Percentiles rank a stretch among this genome's conserved stretches.
phyloP scores from a whole-genome alignment of 768 basidiomycete species.

The Leccinum subtestaceum region DNA sequence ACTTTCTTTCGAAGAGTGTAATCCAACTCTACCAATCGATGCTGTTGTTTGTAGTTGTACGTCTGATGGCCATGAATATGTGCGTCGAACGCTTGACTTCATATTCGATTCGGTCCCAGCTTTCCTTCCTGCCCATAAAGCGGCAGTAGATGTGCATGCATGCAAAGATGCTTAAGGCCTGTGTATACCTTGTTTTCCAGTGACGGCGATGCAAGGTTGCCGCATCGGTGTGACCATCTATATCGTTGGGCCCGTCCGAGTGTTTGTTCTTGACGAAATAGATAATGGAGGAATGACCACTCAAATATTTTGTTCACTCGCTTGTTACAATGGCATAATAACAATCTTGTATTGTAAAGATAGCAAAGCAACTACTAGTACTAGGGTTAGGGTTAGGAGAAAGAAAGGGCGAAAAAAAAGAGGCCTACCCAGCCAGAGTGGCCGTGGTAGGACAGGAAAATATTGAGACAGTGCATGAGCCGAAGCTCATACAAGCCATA shows the following conservation, averaged over 20 bases:
- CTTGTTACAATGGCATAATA: too few relatives aligned
- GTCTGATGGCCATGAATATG: background rate
- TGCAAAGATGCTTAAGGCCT: background rate
- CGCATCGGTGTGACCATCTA: too few relatives aligned
- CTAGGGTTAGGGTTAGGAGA: conserved; percentile 38
- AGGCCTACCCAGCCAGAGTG: conserved; percentile 42
- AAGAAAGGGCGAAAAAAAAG: background rate
- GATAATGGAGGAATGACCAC: too few relatives aligned
- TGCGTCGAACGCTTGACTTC: background rate
- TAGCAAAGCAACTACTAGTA: too few relatives aligned
- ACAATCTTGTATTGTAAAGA: too few relatives aligned
- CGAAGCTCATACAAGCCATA: conserved; percentile 55
- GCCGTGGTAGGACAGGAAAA: conserved; percentile 70
- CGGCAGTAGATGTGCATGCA: background rate
- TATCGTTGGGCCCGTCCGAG: too few relatives aligned
- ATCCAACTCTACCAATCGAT: background rate
- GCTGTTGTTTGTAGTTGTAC: conserved; percentile 1
- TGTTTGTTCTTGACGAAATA: too few relatives aligned
- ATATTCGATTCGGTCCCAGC: background rate
- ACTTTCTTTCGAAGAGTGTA: background rate
- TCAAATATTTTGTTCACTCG: too few relatives aligned
- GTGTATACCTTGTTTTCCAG: background rate
- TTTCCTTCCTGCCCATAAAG: background rate
- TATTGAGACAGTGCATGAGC: conserved; percentile 79
- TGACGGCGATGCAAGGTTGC: too few relatives aligned